These are phyloP conservation scores for Saccharomycopsis fibuligera DNA, from an alignment of 805 yeast genomes.

Conservation along the genomic window DNA sequence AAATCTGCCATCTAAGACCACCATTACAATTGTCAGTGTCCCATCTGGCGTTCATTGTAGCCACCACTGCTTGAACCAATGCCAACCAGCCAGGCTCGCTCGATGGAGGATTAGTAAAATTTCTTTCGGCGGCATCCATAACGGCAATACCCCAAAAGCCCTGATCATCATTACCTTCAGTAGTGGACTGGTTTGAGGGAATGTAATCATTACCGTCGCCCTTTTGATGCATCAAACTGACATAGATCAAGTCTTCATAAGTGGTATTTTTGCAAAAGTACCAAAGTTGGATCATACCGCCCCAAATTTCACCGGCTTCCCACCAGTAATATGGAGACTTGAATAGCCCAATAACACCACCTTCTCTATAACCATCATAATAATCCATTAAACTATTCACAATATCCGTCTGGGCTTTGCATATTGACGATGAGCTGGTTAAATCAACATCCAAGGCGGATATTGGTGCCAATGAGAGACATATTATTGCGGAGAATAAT, in stretches of 20 bases:
- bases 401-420: conserved; percentile 50
- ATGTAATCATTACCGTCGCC: conserved; percentile 62
- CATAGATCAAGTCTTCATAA: conserved; percentile 46
- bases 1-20: conserved; percentile 90
- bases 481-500: not conserved
- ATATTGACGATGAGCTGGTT: conserved; percentile 39
- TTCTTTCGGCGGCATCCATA: conserved; percentile 78
- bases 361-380: conserved; percentile 51
- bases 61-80: conserved; percentile 77
- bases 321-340: conserved; percentile 80
- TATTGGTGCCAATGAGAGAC: not conserved
- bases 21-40: conserved; percentile 58
- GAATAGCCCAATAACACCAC: conserved; percentile 71
- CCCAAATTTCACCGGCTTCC: conserved; percentile 80
- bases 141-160: conserved; percentile 89
- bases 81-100: conserved; percentile 66
- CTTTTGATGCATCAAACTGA: conserved; percentile 58
- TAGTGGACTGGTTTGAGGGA: conserved; percentile 73
- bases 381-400: conserved; percentile 60
- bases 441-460: conserved; percentile 31
- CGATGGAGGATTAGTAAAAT: conserved; percentile 63
- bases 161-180: conserved; percentile 93
- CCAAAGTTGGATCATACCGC: conserved; percentile 57
- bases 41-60: conserved; percentile 81
- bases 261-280: conserved; percentile 62